Evolutionary conservation across 176 grass and related monocot species (phyloP).

Genomic region (Pontederia paniculata): DNA sequence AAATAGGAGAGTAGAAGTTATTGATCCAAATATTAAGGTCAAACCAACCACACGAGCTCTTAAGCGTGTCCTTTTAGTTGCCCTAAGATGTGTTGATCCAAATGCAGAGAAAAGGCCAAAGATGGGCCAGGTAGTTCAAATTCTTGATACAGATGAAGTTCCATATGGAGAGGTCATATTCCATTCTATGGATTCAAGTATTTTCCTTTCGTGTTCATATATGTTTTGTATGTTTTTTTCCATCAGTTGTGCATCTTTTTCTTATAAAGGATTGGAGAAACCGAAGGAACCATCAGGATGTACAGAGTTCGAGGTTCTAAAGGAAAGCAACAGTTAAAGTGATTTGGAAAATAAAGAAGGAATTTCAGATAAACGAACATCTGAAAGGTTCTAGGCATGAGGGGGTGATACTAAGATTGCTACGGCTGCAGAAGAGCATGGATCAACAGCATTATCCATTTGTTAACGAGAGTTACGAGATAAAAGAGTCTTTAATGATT

Average conservation of each 20-base stretch:
- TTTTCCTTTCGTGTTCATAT: neutral
- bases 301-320: conserved; percentile 48
- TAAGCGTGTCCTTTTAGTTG: conserved; percentile 50
- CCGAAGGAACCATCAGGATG: conserved; percentile 44
- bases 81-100: conserved; percentile 68
- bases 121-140: conserved; percentile 73
- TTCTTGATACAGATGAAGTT: conserved; percentile 72
- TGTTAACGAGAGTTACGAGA: too few relatives aligned
- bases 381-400: too few relatives aligned
- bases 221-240: too few relatives aligned
- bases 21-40: too few relatives aligned
- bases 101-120: conserved; percentile 76
- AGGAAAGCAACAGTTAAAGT: conserved; percentile 32
- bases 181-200: neutral
- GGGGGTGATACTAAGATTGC: too few relatives aligned
- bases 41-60: conserved; percentile 29
- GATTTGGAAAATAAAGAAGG: conserved; percentile 20
- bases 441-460: too few relatives aligned
- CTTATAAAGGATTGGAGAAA: conserved; percentile 43
- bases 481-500: too few relatives aligned
- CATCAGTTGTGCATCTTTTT: neutral
- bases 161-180: conserved; percentile 53
- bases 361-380: too few relatives aligned
- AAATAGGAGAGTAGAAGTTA: too few relatives aligned
- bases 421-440: too few relatives aligned